Evolutionary conservation across 306 rosid species (phyloP).

Genomic region (Abrus pulchellus): DNA sequence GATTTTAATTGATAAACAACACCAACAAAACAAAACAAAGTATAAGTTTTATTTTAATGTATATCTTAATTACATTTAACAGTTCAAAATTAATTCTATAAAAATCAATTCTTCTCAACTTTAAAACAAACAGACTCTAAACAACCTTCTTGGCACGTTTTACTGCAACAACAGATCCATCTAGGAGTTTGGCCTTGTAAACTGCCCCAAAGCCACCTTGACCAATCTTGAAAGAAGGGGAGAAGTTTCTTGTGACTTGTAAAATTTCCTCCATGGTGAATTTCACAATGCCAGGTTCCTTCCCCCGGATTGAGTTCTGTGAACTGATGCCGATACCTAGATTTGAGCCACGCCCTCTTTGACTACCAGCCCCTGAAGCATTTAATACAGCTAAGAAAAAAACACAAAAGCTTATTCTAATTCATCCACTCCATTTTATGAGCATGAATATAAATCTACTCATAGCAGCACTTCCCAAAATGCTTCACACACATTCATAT

Average conservation of each 20-base stretch:
- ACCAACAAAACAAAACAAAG: too few relatives aligned
- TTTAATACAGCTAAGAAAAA: constrained; percentile 59
- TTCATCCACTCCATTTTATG: constrained; percentile 28
- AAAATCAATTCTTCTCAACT: too few relatives aligned
- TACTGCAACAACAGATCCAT: constrained; percentile 81
- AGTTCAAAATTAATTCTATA: too few relatives aligned
- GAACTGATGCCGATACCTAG: constrained; percentile 51
- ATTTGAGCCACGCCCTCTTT: constrained; percentile 57
- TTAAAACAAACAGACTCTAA: background rate
- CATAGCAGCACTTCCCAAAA: constrained; percentile 16
- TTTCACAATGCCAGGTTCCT: constrained; percentile 66
- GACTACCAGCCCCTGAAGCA: constrained; percentile 58
- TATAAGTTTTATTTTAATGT: too few relatives aligned
- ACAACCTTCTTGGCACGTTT: constrained; percentile 97
- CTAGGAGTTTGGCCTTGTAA: constrained; percentile 76
- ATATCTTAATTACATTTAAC: too few relatives aligned
- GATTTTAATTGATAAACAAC: too few relatives aligned
- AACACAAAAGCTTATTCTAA: constrained; percentile 41
- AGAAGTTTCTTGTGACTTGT: constrained; percentile 82
- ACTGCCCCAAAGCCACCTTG: constrained; percentile 98
- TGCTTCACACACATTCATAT: background rate
- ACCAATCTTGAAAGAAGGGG: constrained; percentile 84
- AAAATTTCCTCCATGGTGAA: constrained; percentile 77
- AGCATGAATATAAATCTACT: constrained; percentile 32
- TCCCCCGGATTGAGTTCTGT: constrained; percentile 53